Evolutionary conservation across 805 yeast species (phyloP), one percentile per base, ranked within the genome.

Genomic region (Jamesozyma gamospora): DNA sequence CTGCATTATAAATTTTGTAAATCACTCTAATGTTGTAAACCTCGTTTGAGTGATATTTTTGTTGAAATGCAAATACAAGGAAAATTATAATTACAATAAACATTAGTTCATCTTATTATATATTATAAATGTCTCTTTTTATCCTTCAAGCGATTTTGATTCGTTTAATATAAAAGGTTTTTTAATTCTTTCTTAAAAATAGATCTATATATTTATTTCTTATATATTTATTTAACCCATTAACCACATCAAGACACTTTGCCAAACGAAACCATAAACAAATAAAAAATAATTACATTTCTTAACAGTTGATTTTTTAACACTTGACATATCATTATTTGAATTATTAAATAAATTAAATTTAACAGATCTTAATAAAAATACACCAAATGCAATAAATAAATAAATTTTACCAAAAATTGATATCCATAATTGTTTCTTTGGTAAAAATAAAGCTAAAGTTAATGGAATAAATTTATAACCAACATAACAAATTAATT

Each of bases 391-490:
- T 11, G 86, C 75, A 14, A 70, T 62, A 34, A 74, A 64, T 12
- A 76, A 58, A 53, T 74, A 72, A 7, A 70, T 32, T 43, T 72
- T 74, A 31, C 75, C 67, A 5, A 70, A 50, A 66, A 74, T 53
- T 12, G 67, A 50, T 19, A 69, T 37, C 42, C 42, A 60, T 21
- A 64, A 62, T 32, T 67, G 64, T 35, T 70, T 53, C 46, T 68
- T 69, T 46, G 75, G 78, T 49, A 74, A 56, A 32, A 78, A 56
- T 49, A 80, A 62, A 38, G 75, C 65, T n/a, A 72, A 57, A 14
- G 79, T 71, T 45, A 82, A 69, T 8, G 95, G 85, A 30, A 94
- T 86, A 56, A 86, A 94, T 60, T 92, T 92, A 70, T 92, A 94
- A 28, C 97, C 96, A 37, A 88, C 79, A 63, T 85, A 92, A 44